Conservation (phyloP, 345 rosid species). For the Iberis pinnata region DNA sequence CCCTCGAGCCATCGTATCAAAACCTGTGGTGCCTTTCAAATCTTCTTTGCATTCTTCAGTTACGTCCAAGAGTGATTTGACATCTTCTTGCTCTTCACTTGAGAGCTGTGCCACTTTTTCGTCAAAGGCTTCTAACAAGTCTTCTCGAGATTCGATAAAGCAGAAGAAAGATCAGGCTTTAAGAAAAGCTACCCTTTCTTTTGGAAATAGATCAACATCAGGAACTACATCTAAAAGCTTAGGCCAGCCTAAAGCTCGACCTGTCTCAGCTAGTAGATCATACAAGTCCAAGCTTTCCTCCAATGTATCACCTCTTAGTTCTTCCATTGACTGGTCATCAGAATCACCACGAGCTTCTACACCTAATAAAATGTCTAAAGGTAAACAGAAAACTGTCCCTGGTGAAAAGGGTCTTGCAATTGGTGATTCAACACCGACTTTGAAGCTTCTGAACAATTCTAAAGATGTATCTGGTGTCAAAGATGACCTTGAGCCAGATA, state of each 20-base stretch:
- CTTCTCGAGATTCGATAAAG: slow-evolving; percentile 32
- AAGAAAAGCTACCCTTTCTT: slow-evolving; percentile 29
- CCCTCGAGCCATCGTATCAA: slow-evolving; percentile 34
- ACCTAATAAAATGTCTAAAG: slow-evolving; percentile 40
- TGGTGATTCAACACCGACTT: slow-evolving; percentile 24
- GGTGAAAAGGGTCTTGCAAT: slow-evolving; percentile 17
- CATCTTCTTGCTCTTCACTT: neutral
- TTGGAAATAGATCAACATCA: slow-evolving; percentile 32
- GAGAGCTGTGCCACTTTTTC: slow-evolving; percentile 28
- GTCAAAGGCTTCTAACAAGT: slow-evolving; percentile 38
- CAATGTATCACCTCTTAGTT: slow-evolving; percentile 54
- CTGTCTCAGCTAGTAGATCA: slow-evolving; percentile 37
- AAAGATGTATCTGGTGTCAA: slow-evolving; percentile 30
- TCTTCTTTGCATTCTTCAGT: slow-evolving; percentile 41
- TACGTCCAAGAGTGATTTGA: slow-evolving; percentile 43
- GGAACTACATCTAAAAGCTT: slow-evolving; percentile 35
- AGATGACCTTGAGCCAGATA: slow-evolving; percentile 27
- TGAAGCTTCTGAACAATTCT: slow-evolving; percentile 29
- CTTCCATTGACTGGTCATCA: slow-evolving; percentile 74
- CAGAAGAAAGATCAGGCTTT: slow-evolving; percentile 34
- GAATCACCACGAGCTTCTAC: slow-evolving; percentile 49
- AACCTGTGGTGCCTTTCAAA: slow-evolving; percentile 38
- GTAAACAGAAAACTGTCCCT: slow-evolving; percentile 10
- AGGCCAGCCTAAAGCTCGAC: slow-evolving; percentile 33
- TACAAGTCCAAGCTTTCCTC: slow-evolving; percentile 44